A percentile compares a stretch with the other conserved stretches of the same genome.
These are phyloP conservation scores for Thelonectria blattea DNA, from an alignment of 2,329 filamentous ascomycete genomes.

Conservation along the genomic window DNA sequence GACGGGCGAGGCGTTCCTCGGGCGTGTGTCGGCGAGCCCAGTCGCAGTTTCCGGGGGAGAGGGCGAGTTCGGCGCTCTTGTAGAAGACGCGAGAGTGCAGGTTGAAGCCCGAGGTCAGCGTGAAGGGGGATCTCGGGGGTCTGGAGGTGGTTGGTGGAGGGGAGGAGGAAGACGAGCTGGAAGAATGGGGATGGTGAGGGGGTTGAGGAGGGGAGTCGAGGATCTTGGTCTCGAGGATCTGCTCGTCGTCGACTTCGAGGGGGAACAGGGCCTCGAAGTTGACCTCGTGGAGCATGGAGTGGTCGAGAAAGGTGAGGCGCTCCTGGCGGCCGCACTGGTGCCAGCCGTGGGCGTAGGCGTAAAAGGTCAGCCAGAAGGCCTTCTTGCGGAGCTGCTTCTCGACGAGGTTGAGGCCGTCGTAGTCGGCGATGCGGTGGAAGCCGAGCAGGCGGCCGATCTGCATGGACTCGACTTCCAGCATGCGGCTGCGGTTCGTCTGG, in stretches of 20 bases:
- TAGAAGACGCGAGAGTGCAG: conserved; percentile 39
- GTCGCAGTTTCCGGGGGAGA: conserved; percentile 25
- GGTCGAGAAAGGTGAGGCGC: conserved; percentile 39
- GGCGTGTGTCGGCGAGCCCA: conserved; percentile 16
- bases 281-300: conserved; percentile 36
- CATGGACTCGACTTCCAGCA: conserved; percentile 45
- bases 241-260: conserved; percentile 42
- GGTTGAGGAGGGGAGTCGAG: not conserved
- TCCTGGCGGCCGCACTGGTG: conserved; percentile 31
- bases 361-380: conserved; percentile 46
- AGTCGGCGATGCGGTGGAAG: conserved; percentile 41
- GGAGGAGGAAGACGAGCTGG: not conserved
- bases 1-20: conserved; percentile 18
- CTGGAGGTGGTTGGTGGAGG: conserved; percentile 11
- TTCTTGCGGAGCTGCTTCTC: conserved; percentile 46
- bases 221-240: conserved; percentile 35
- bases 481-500: conserved; percentile 43
- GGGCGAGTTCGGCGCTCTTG: conserved; percentile 24
- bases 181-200: not conserved
- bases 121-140: conserved; percentile 16
- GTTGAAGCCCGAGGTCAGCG: conserved; percentile 39
- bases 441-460: conserved; percentile 43
- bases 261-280: conserved; percentile 43
- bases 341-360: conserved; percentile 37
- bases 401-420: conserved; percentile 41